Conservation (phyloP, 805 yeast species). For the Wickerhamiella bombiphila region DNA sequence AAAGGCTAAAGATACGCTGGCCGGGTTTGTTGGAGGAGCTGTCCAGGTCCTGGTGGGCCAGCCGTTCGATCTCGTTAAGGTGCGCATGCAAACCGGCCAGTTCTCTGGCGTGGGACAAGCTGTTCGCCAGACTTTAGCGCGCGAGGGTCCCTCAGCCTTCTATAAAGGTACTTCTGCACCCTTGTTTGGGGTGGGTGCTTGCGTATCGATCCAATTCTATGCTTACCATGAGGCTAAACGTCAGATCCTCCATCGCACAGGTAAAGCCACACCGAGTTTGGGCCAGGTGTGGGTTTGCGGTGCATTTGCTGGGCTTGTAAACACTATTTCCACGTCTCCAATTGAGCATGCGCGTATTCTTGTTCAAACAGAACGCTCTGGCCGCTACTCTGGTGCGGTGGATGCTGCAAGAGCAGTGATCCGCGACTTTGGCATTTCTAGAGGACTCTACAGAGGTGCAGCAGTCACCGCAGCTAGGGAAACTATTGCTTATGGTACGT, state of each 20-base stretch:
- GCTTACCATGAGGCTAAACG: constrained; percentile 59
- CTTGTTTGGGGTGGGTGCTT: constrained; percentile 52
- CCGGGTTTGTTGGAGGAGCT: constrained; percentile 42
- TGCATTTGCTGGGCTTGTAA: constrained; percentile 52
- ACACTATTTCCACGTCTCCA: constrained; percentile 47
- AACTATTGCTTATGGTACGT: constrained; percentile 59
- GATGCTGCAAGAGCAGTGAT: constrained; percentile 34
- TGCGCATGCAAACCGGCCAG: constrained; percentile 56
- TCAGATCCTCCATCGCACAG: constrained; percentile 28
- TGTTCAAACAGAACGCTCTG: constrained; percentile 36
- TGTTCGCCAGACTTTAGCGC: constrained; percentile 36
- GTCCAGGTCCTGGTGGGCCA: constrained; percentile 45
- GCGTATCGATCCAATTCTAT: constrained; percentile 56
- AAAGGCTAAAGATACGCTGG: constrained; percentile 38
- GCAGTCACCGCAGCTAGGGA: constrained; percentile 43
- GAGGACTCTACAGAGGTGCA: constrained; percentile 42
- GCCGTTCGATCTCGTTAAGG: constrained; percentile 59
- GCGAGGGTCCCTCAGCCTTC: constrained; percentile 49
- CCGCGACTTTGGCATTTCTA: constrained; percentile 28
- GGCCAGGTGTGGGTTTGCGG: constrained; percentile 49
- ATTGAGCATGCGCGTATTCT: constrained; percentile 53
- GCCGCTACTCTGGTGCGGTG: constrained; percentile 29
- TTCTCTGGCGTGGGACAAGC: constrained; percentile 38
- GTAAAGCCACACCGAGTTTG: constrained; percentile 23
- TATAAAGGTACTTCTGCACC: constrained; percentile 59